Base-by-base conservation (phyloP, 306 rosid species). In the Rosa lucieae region DNA sequence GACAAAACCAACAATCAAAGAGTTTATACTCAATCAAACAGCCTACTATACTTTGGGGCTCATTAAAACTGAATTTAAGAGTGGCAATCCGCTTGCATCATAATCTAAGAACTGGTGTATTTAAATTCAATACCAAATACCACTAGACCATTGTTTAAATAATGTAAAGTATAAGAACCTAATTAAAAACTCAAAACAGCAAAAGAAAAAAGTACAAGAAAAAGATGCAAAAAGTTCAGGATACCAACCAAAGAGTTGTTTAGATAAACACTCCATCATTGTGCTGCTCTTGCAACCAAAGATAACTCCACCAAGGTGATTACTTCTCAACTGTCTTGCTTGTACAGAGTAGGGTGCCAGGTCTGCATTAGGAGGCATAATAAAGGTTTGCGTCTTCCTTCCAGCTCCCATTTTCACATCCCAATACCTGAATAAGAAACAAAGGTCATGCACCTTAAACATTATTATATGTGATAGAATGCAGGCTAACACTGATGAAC, bases 251-350 rank as follows among this genome's bases (percentile, higher is more conserved):
- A 95, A 92, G 42, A 95, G 86, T 76, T 91, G 92, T 67, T 89
- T 92, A 8, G 87, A 91, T 69, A 84, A 82, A 75, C 99, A 92
- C 82, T 95, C 98, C 70, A 83, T 79, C 3, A 92, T 67, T 63
- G 92, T 95, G 74, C 5, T 77, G 37, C 80, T 82, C 73, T 77
- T 95, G 92, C 97, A 91, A 40, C 99, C 98, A 88, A 94, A 91
- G 75, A 92, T 87, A 83, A 92, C 93, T n/a, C 99, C 92, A 53
- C 99, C 99, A 79, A 95, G 94, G 78, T 90, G 83, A 79, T 76
- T 51, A 81, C 84, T 90, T 18, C 26, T 52, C 92, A 95, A 86
- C 74, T 90, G 90, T 79, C 97, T 92, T 66, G 75, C 62, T 26
- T 15, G 14, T 58, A 18, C 35, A 67, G 73, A 72, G 75, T 35